Evolutionary conservation across 2,329 filamentous ascomycete genomes (phyloP).

Genomic region (Claviceps paspali): DNA sequence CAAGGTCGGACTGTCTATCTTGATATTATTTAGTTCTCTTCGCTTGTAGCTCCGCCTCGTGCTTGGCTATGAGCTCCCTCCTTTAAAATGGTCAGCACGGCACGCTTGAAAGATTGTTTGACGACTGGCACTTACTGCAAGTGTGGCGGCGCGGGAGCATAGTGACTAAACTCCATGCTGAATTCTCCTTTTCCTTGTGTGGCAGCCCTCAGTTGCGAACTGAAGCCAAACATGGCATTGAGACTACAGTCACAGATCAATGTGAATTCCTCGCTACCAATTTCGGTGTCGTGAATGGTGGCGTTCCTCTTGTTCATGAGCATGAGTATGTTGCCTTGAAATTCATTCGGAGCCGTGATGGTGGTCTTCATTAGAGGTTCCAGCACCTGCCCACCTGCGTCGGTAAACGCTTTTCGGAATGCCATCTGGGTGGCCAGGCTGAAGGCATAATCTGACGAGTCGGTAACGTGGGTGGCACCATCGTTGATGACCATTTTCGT

Average conservation of each 20-base stretch:
- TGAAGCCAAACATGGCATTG: conserved; percentile 98
- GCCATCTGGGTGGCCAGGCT: conserved; percentile 89
- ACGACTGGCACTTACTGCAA: conserved; percentile 58
- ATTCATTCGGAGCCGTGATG: conserved; percentile 89
- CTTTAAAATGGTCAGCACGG: conserved; percentile 17
- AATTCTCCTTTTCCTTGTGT: conserved; percentile 99
- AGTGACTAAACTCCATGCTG: conserved; percentile 97
- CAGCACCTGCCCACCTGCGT: conserved; percentile 68
- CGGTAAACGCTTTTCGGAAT: conserved; percentile 83
- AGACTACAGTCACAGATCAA: conserved; percentile 82
- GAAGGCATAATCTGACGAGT: conserved; percentile 95
- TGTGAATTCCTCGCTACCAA: conserved; percentile 86
- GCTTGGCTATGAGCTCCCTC: conserved; percentile 43
- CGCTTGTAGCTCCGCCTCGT: conserved; percentile 41
- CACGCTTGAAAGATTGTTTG: neutral
- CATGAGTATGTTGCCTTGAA: conserved; percentile 91
- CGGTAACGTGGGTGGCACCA: conserved; percentile 91
- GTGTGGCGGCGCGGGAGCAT: conserved; percentile 71
- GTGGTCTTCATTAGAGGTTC: conserved; percentile 98
- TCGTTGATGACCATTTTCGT: conserved; percentile 87
- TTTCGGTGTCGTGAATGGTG: conserved; percentile 89
- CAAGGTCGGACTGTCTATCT: neutral
- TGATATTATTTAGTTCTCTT: conserved; percentile 36
- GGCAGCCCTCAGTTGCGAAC: conserved; percentile 73
- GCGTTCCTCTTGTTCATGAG: conserved; percentile 94